Percentiles rank a stretch among this genome's conserved stretches.
phyloP scores from a whole-genome alignment of 345 rosid genomes.

The Mercurialis annua region DNA sequence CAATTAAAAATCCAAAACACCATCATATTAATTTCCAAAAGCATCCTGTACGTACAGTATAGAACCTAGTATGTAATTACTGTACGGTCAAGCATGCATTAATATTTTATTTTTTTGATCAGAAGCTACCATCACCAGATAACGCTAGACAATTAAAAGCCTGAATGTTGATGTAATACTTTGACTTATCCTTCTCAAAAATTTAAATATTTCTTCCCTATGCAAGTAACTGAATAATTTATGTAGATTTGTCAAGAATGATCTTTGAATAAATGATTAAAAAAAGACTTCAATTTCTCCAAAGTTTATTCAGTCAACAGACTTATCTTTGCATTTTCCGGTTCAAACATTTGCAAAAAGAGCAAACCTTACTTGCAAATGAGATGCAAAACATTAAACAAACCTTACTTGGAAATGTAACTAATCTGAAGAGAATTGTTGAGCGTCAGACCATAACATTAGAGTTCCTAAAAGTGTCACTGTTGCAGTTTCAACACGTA shows the following conservation, averaged over 20 bases:
- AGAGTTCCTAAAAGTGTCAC: constrained; percentile 70
- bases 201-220: constrained; percentile 11
- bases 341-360: background rate
- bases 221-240: constrained; percentile 10
- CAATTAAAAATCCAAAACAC: background rate
- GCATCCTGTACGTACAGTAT: background rate
- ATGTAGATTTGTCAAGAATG: background rate
- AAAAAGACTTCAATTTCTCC: background rate
- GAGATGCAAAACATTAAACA: background rate
- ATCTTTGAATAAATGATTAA: background rate
- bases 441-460: constrained; percentile 80
- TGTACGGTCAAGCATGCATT: background rate
- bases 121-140: background rate
- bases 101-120: background rate
- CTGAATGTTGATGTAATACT: background rate
- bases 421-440: constrained; percentile 24
- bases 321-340: background rate
- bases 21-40: background rate
- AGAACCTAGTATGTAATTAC: background rate
- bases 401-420: constrained; percentile 15
- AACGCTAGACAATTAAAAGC: background rate
- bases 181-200: constrained; percentile 8
- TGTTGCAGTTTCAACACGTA: constrained; percentile 92
- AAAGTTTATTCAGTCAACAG: background rate
- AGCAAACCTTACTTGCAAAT: constrained; percentile 13